Base-by-base conservation (phyloP, 2,329 filamentous ascomycete genomes). In the Juglanconis oblonga region DNA sequence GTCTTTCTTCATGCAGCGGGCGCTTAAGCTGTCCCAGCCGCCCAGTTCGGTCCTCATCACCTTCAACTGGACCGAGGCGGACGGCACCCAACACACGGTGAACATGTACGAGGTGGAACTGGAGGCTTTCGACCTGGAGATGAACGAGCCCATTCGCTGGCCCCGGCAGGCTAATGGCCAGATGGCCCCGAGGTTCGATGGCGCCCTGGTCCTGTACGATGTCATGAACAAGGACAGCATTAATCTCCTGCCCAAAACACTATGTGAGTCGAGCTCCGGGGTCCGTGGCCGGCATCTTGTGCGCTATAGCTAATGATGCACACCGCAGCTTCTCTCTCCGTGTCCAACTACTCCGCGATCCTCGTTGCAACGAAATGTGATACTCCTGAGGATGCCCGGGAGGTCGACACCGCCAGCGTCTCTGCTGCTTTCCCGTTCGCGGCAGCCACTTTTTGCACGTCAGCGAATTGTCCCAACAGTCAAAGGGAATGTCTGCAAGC, bases 341-440 rank as follows among this genome's bases (percentile, higher is more conserved):
- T 88, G 67, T 87, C 89, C 17, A 82, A 83, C 31, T 76, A 96
- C 44, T 92, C 93, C 8, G 89, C 89, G 56, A 82, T 94, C 64
- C 83, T 97, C 47, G 90, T 96, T 55, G 91, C 92, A 58, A 94
- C 88, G 73, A 97, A 97, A 80, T 96, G 91, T 78, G 94, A 97
- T 73, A 84, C 87, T 54, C 87, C 88, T 52, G 84, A 88, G 64
- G 82, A 84, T 60, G 79, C 86, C 61, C 87, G 89, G 69, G 84
- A 91, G 70, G 81, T 96, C 58, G 87, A 94, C 69, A 84, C 88
- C 13, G 80, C 86, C 33, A 82, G 78, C 58, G 81, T 95, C 48
- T 77, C 82, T 51, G 74, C 73, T 59, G 87, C 84, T 65, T 90
- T 89, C 66, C 83, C 88, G 62, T 82, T 88, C 14, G 89, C 86